Evolutionary conservation across 306 rosid species (phyloP).

Genomic region (Begonia fuchsioides): DNA sequence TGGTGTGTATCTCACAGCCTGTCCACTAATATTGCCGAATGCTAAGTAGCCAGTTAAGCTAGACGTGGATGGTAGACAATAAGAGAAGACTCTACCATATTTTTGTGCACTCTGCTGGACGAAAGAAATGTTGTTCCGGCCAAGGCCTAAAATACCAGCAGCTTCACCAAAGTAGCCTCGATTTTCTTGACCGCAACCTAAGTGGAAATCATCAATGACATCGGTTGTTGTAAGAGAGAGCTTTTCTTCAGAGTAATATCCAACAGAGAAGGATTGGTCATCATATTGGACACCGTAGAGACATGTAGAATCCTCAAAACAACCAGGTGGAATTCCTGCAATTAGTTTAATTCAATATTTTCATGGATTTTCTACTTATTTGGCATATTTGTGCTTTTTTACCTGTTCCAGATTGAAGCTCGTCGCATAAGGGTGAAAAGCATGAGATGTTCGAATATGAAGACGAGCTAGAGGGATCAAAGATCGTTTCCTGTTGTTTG

Average conservation of each 20-base stretch:
- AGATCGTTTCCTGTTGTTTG: constrained; percentile 30
- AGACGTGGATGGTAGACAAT: constrained; percentile 52
- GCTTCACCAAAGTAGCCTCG: constrained; percentile 37
- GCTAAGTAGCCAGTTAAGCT: constrained; percentile 36
- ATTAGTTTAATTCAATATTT: no score
- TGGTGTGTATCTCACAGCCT: constrained; percentile 31
- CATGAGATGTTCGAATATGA: constrained; percentile 41
- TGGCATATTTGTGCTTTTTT: neutral
- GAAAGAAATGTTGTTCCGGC: constrained; percentile 44
- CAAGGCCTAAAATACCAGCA: constrained; percentile 69
- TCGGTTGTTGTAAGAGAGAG: constrained; percentile 19
- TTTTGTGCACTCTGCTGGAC: constrained; percentile 44
- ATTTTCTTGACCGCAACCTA: constrained; percentile 75
- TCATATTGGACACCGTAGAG: constrained; percentile 35
- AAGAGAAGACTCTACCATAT: constrained; percentile 40
- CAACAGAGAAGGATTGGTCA: constrained; percentile 40
- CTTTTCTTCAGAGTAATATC: constrained; percentile 34
- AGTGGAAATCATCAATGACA: constrained; percentile 18
- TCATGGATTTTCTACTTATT: no score
- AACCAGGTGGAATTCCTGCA: constrained; percentile 27
- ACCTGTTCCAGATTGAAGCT: constrained; percentile 43
- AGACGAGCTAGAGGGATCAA: constrained; percentile 26
- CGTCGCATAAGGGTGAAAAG: constrained; percentile 20
- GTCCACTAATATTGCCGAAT: constrained; percentile 16
- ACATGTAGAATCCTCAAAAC: constrained; percentile 28